Base-by-base conservation (phyloP, 2,329 filamentous ascomycete genomes). In the Fusarium temperatum region DNA sequence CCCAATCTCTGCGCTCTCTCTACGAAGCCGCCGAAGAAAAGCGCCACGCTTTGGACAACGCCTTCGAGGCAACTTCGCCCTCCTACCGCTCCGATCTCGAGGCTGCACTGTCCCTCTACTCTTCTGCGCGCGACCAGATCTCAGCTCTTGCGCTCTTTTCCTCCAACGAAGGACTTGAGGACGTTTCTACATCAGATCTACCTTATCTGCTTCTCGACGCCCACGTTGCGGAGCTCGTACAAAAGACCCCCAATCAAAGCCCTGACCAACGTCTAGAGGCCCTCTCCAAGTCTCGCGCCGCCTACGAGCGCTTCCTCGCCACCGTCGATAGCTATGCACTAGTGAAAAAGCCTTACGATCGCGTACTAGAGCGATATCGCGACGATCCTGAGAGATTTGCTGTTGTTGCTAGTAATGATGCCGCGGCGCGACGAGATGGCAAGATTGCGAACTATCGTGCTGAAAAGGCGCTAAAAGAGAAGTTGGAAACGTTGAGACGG, bases 381-480 rank as follows among this genome's bases (percentile, higher is more conserved):
- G 93, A 96, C 63, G 88, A 91, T 30, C 92, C 92, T 7, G 85
- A 86, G n/a, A 84, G 85, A 4, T 98, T 98, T 82, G 91, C 91
- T 54, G 91, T 93, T 6, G 90, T 93, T 24, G 88, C 90, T 24
- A 88, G 88, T 42, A 79, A 79, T 15, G 87, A 89, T 77, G 89
- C 94, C 8, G 89, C 91, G 26, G 89, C 90, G 36, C 89, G 92
- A 70, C 89, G 96, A 75, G 92, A 95, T 64, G 90, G 91, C 53
- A 99, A 98, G 84, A 97, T 99, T 75, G 89, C 90, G 50, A 91
- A 93, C 69, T 98, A 95, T 83, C 91, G 90, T 77, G 89, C 93
- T 58, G 96, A 98, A 82, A 98, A 96, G 81, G 91, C 93, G 71
- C 83, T 99, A 68, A 95, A 94, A 82, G 88, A 91, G 74, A 95